These are phyloP conservation scores for Chaetomidium leptoderma DNA, from an alignment of 495 filamentous ascomycete genomes.

Conservation along the genomic window DNA sequence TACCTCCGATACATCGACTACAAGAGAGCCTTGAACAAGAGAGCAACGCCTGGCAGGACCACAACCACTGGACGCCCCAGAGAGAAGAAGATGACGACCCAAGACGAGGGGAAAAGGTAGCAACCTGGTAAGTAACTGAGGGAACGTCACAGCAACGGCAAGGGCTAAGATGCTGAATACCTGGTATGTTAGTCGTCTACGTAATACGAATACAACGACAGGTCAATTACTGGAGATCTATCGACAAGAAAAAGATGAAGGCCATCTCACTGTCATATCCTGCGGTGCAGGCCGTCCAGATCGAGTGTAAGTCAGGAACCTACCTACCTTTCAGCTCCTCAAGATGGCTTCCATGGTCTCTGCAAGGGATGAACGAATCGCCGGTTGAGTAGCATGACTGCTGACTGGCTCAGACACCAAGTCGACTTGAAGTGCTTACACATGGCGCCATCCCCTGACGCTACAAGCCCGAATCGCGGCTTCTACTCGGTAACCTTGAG, in stretches of 20 bases:
- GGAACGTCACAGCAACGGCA: too few relatives aligned
- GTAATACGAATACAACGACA: not conserved
- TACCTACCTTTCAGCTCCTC: too few relatives aligned
- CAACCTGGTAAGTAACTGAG: constrained; percentile 1
- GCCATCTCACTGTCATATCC: constrained; percentile 1
- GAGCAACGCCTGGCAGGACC: not conserved
- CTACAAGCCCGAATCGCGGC: not conserved
- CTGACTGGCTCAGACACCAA: constrained; percentile 2
- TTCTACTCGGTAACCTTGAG: not conserved
- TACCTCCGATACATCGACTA: not conserved
- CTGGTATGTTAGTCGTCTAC: not conserved
- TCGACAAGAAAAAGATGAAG: not conserved
- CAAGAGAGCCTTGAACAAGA: not conserved
- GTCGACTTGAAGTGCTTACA: constrained; percentile 2
- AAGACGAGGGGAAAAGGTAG: constrained; percentile 8
- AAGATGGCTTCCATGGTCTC: too few relatives aligned
- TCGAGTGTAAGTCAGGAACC: constrained; percentile 1
- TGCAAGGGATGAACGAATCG: too few relatives aligned
- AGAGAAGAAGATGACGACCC: not conserved
- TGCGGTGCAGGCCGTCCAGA: not conserved
- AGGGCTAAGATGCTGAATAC: not conserved
- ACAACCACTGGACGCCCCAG: not conserved
- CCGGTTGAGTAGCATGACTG: too few relatives aligned
- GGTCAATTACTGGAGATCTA: constrained; percentile 9
- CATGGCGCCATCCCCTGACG: not conserved